Percentiles rank a stretch among this genome's conserved stretches.
Conservation (phyloP, 139 green algal species). For the Chlamydomonas sp. region DNA sequence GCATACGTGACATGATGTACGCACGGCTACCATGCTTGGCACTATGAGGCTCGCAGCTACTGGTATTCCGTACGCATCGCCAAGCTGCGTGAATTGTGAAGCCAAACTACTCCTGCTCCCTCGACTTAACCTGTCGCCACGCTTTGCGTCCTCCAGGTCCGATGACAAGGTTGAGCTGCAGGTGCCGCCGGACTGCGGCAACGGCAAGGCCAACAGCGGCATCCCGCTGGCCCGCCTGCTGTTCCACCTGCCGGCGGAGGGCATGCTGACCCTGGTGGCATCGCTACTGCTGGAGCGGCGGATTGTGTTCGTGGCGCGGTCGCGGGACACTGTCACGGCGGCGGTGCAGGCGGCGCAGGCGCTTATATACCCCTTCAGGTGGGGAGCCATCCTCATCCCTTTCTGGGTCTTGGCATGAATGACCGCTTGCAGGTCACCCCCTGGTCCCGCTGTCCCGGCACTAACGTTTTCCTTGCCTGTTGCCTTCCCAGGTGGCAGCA, state of each 20-base stretch:
- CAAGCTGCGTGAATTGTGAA: too few species aligned
- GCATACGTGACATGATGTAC: neutral
- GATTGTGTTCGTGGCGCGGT: constrained; percentile 72
- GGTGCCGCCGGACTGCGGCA: constrained; percentile 72
- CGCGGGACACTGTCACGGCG: constrained; percentile 70
- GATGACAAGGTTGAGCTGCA: constrained; percentile 68
- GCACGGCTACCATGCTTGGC: too few species aligned
- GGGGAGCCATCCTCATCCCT: neutral
- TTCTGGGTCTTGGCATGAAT: neutral
- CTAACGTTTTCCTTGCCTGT: too few species aligned
- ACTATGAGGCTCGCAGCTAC: too few species aligned
- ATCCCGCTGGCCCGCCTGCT: constrained; percentile 77
- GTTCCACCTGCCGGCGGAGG: constrained; percentile 69
- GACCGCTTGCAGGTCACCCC: neutral
- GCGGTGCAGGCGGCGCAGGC: constrained; percentile 76
- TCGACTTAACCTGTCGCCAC: neutral
- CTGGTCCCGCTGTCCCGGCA: too few species aligned
- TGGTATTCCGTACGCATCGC: too few species aligned
- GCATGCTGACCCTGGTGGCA: constrained; percentile 71
- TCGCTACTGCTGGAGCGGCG: constrained; percentile 82
- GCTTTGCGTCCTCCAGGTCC: constrained; percentile 38
- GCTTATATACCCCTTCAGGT: constrained; percentile 82
- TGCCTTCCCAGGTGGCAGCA: constrained; percentile 70
- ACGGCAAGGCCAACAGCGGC: constrained; percentile 64
- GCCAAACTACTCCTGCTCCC: too few species aligned